phyloP scores from a whole-genome alignment of 2,329 filamentous ascomycete genomes.

The Aspergillus awamori region DNA sequence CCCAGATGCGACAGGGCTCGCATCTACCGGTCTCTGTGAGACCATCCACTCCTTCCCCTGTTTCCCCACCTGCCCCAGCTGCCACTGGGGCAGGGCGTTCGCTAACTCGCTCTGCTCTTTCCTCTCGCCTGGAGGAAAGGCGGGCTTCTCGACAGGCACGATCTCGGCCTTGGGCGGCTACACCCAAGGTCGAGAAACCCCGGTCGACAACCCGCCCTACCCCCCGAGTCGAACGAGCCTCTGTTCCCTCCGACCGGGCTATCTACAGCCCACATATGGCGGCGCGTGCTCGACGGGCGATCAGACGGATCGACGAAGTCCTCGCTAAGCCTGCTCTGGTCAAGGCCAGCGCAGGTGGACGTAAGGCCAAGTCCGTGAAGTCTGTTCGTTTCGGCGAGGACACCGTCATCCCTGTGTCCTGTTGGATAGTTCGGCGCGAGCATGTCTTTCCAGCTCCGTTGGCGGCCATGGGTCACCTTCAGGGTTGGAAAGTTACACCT shows the following conservation, averaged over 20 bases:
- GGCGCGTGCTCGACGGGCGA: conserved; percentile 16
- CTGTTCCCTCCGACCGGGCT: neutral
- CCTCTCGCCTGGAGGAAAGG: conserved; percentile 16
- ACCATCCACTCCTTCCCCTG: conserved; percentile 10
- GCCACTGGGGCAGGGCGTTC: conserved; percentile 3
- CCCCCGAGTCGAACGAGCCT: neutral
- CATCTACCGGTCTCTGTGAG: conserved; percentile 22
- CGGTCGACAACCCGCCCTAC: conserved; percentile 10
- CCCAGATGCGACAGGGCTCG: conserved; percentile 19
- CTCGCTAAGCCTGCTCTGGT: conserved; percentile 18
- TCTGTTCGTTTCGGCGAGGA: conserved; percentile 30
- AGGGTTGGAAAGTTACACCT: conserved; percentile 20
- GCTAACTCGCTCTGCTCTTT: conserved; percentile 2
- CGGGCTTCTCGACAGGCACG: conserved; percentile 19
- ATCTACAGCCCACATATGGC: neutral
- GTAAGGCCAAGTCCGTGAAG: conserved; percentile 24
- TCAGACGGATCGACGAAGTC: conserved; percentile 14
- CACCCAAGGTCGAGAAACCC: conserved; percentile 12
- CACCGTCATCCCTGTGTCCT: conserved; percentile 26
- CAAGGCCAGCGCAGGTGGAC: conserved; percentile 9
- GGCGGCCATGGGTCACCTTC: conserved; percentile 15
- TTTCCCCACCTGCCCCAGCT: conserved; percentile 4
- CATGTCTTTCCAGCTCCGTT: conserved; percentile 20
- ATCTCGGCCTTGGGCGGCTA: conserved; percentile 16
- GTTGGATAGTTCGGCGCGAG: conserved; percentile 31